Evolutionary conservation across 1,284 basidiomycete species (phyloP), one percentile per base, ranked within the genome.

Genomic region (Tranzscheliella williamsii): DNA sequence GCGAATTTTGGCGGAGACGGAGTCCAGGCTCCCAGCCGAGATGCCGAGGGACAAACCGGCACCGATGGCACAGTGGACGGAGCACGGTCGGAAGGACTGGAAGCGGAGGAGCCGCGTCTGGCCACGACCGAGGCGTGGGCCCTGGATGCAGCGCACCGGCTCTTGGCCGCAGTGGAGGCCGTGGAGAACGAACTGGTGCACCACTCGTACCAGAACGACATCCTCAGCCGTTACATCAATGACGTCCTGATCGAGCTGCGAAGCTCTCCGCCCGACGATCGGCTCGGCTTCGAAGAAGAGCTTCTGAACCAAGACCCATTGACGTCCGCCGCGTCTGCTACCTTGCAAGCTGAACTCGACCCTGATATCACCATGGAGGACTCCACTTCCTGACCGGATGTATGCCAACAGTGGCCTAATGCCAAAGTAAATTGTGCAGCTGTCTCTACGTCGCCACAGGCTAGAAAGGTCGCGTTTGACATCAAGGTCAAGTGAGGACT

Each of bases 211-310:
- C 52, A 67, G 30, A 75, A 75, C 48, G 73, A 75, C 35, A 73
- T 75, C 24, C 37, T 75, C 32, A 70, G 69, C 12, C 50, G 62
- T 13, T 58, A 67, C 34, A 50, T 73, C 43, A 75, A 72, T 42
- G 73, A 75, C 21, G 68, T 57, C 15, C 57, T 75, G 22, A 36
- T 65, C 20, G 70, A 67, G 38, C 42, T 75, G 27, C 56, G 64
- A 9, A 34, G 11, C 27, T 29, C 11, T n/a, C 11, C n/a, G 11
- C 27, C 9, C 11, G 27, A 29, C 27, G 27, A 29, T 11, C 27
- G n/a, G 27, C 9, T 11, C n/a, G 27, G 27, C 11, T n/a, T 29
- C 27, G 27, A n/a, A n/a, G n/a, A n/a, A n/a, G n/a, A n/a, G n/a
- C n/a, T n/a, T n/a, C n/a, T n/a, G n/a, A n/a, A n/a, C n/a, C n/a